A percentile compares a stretch with the other conserved stretches of the same genome.
Evolutionary conservation across 2,329 filamentous ascomycete species (phyloP).

Genomic region (Venturia oleaginea): DNA sequence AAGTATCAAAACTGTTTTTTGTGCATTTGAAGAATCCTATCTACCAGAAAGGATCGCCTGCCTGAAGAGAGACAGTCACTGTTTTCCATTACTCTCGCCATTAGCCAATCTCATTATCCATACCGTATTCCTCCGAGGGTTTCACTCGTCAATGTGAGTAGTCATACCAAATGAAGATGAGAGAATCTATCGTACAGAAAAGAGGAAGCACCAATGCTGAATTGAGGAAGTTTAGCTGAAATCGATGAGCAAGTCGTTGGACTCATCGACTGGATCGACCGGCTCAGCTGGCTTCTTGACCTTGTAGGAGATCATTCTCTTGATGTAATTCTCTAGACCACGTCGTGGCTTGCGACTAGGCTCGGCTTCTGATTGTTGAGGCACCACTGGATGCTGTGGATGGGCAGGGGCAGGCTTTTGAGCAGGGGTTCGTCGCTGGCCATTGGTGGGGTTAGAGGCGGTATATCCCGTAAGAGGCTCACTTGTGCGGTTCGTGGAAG

Average conservation of each 20-base stretch:
- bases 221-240: background rate
- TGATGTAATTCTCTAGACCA: background rate
- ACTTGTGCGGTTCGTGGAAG: background rate
- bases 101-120: background rate
- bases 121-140: background rate
- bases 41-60: background rate
- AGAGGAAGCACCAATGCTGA: background rate
- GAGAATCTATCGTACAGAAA: background rate
- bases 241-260: background rate
- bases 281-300: background rate
- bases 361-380: background rate
- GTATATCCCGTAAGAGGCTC: background rate
- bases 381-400: conserved; percentile 2
- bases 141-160: background rate
- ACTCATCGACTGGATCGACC: background rate
- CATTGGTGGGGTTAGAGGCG: background rate
- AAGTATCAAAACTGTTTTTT: background rate
- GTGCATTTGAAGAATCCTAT: background rate
- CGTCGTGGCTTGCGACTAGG: background rate
- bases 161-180: background rate
- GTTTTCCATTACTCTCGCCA: background rate
- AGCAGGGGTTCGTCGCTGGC: background rate
- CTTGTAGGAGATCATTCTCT: background rate
- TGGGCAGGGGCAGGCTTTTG: background rate
- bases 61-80: background rate